Percentiles rank a stretch among this genome's conserved stretches.
Evolutionary conservation across 306 rosid species (phyloP).

Genomic region (Astragalus glycyphyllos): DNA sequence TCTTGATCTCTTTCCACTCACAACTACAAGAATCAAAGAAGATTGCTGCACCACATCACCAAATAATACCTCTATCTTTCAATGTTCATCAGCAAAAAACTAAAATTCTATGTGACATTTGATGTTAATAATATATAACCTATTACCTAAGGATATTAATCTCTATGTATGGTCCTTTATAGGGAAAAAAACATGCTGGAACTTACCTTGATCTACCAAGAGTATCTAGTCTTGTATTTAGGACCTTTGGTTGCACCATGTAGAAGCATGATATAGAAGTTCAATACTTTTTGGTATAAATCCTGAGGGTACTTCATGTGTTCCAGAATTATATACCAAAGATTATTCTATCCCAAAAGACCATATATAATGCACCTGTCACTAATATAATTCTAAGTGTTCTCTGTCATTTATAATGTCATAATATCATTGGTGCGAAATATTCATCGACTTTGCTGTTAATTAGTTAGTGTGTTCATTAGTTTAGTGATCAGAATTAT

Average conservation of each 20-base stretch:
- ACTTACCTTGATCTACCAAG: constrained; percentile 20
- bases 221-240: constrained; percentile 42
- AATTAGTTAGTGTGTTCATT: constrained; percentile 7
- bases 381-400: constrained; percentile 9
- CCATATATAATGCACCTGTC: constrained; percentile 17
- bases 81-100: constrained; percentile 8
- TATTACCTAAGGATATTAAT: constrained; percentile 11
- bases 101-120: constrained; percentile 32
- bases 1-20: constrained; percentile 85
- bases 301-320: constrained; percentile 30
- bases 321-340: constrained; percentile 18
- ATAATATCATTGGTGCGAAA: too few relatives aligned
- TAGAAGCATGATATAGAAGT: constrained; percentile 29
- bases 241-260: constrained; percentile 42
- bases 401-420: too few relatives aligned
- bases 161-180: constrained; percentile 23
- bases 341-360: constrained; percentile 40
- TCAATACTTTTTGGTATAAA: constrained; percentile 33
- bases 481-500: constrained; percentile 4
- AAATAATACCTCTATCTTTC: constrained; percentile 12
- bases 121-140: constrained; percentile 21
- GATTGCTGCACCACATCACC: constrained; percentile 48
- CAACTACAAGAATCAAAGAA: constrained; percentile 62
- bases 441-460: too few relatives aligned
- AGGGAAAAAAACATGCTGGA: constrained; percentile 25